Conservation (phyloP, 345 rosid species). For the Salix dunnii region DNA sequence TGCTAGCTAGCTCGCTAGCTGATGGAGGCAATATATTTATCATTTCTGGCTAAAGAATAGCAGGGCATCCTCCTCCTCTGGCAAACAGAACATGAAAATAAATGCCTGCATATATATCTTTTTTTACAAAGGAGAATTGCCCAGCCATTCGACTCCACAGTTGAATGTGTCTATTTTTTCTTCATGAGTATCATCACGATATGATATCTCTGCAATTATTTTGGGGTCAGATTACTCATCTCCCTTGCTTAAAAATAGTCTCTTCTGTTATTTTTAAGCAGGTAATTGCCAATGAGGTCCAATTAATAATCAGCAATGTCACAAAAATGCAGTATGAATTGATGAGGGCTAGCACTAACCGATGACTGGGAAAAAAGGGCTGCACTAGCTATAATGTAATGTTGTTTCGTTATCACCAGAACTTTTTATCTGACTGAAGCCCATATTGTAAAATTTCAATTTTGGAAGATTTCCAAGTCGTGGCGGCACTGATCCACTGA, state of each 20-base stretch:
- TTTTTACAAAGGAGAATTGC: constrained; percentile 65
- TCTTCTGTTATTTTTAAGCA: not conserved
- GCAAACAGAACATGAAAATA: constrained; percentile 14
- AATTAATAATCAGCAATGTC: not conserved
- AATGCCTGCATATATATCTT: not conserved
- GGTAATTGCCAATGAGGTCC: not conserved
- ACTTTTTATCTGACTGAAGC: constrained; percentile 1
- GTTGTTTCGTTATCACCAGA: not conserved
- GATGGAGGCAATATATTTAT: too few species aligned
- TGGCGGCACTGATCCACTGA: constrained; percentile 37
- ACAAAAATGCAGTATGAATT: not conserved
- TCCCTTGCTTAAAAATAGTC: not conserved
- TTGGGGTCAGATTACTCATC: too few species aligned
- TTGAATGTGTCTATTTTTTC: too few species aligned
- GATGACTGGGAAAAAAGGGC: too few species aligned
- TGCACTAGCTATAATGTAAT: too few species aligned
- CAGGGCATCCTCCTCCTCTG: constrained; percentile 37
- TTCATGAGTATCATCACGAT: too few species aligned
- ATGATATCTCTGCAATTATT: too few species aligned
- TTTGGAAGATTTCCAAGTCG: constrained; percentile 34
- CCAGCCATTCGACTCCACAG: constrained; percentile 34
- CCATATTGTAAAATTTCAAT: constrained; percentile 35
- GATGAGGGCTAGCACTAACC: too few species aligned
- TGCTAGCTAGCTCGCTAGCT: too few species aligned
- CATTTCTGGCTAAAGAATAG: constrained; percentile 26